Evolutionary conservation across 306 rosid genomes (phyloP).

Genomic region (Rosa persica): DNA sequence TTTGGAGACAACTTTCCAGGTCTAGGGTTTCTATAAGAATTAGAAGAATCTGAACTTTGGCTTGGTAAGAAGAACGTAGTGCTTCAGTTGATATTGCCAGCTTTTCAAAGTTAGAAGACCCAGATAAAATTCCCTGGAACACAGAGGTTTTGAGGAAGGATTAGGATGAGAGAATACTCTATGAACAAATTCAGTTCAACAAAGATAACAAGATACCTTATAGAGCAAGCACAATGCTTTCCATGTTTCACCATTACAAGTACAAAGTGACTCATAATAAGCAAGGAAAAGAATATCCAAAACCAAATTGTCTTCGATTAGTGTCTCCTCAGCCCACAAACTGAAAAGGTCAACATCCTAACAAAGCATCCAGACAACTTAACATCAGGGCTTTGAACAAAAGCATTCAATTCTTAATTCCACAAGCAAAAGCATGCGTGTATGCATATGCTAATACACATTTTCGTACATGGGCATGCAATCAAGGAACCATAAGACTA

Average conservation of each 20-base stretch:
- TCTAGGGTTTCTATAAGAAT: slow-evolving; percentile 82
- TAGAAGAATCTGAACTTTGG: slow-evolving; percentile 74
- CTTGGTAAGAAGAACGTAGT: slow-evolving; percentile 53
- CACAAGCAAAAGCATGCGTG: not conserved
- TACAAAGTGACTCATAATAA: slow-evolving; percentile 78
- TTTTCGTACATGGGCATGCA: not conserved
- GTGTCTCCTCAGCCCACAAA: slow-evolving; percentile 96
- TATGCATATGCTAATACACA: not conserved
- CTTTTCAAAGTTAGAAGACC: slow-evolving; percentile 72
- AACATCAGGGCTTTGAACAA: slow-evolving; percentile 8
- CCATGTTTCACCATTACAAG: slow-evolving; percentile 70
- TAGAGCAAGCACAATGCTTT: slow-evolving; percentile 59
- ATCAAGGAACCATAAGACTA: not conserved
- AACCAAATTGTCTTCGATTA: slow-evolving; percentile 85
- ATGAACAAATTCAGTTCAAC: slow-evolving; percentile 17
- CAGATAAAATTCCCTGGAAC: slow-evolving; percentile 70
- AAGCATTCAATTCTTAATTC: not conserved
- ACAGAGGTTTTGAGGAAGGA: slow-evolving; percentile 30
- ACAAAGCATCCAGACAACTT: slow-evolving; percentile 33
- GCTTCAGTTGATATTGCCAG: slow-evolving; percentile 72
- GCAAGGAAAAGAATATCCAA: slow-evolving; percentile 86
- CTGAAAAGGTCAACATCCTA: slow-evolving; percentile 89
- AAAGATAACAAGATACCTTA: slow-evolving; percentile 53
- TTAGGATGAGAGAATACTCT: slow-evolving; percentile 19
- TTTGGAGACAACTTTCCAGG: slow-evolving; percentile 84